Evolutionary conservation across 2,329 filamentous ascomycete genomes (phyloP).

Genomic region (Fusarium hostae): DNA sequence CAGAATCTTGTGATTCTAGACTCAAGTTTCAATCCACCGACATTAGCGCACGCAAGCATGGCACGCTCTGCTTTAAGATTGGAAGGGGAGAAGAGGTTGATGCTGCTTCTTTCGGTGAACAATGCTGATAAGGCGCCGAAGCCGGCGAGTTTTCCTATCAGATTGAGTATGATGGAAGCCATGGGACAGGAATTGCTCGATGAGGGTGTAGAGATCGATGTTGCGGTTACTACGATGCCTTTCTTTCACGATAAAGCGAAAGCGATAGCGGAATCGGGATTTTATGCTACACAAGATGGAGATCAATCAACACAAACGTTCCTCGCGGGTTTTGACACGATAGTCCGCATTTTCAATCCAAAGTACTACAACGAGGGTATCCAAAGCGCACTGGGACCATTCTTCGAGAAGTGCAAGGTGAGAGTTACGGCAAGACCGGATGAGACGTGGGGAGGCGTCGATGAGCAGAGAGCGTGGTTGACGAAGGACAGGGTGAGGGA

Average conservation of each 20-base stretch:
- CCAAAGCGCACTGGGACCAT: slow-evolving; percentile 66
- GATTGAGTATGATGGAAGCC: slow-evolving; percentile 76
- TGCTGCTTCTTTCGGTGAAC: slow-evolving; percentile 70
- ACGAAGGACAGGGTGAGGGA: slow-evolving; percentile 58
- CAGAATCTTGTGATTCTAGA: slow-evolving; percentile 67
- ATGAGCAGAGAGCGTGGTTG: slow-evolving; percentile 61
- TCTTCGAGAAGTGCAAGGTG: slow-evolving; percentile 71
- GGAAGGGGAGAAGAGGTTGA: slow-evolving; percentile 49
- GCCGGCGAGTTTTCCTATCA: slow-evolving; percentile 73
- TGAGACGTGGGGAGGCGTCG: slow-evolving; percentile 66
- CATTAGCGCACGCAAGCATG: slow-evolving; percentile 69
- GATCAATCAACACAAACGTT: slow-evolving; percentile 67
- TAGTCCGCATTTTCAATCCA: slow-evolving; percentile 76
- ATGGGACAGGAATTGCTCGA: slow-evolving; percentile 68
- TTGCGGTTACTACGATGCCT: slow-evolving; percentile 76
- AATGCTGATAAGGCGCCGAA: slow-evolving; percentile 75
- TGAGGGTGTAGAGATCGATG: slow-evolving; percentile 61
- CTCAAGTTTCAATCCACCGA: slow-evolving; percentile 76
- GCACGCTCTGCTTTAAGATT: slow-evolving; percentile 58
- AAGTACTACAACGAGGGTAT: slow-evolving; percentile 72
- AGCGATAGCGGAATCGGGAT: slow-evolving; percentile 62
- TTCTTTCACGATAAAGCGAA: slow-evolving; percentile 79
- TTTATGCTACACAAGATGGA: slow-evolving; percentile 49
- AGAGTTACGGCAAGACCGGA: slow-evolving; percentile 72
- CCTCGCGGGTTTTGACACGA: slow-evolving; percentile 79